phyloP scores from a whole-genome alignment of 129 eudicot species.

The Arctium minus region DNA sequence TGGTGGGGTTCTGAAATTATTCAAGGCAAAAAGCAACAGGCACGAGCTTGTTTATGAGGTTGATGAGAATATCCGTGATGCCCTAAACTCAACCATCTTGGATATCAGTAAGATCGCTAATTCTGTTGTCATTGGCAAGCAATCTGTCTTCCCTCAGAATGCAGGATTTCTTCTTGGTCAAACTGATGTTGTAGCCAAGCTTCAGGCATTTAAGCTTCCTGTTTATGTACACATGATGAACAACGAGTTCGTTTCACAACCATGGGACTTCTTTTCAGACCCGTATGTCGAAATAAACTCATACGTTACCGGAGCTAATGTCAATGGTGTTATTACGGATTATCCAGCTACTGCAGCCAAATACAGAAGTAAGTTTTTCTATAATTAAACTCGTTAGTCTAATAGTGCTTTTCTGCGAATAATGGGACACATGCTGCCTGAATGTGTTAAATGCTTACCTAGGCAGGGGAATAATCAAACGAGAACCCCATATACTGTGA shows the following conservation, averaged over 20 bases:
- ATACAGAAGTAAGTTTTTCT: constrained; percentile 35
- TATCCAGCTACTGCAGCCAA: constrained; percentile 41
- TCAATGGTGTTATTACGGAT: constrained; percentile 35
- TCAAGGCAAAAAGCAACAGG: constrained; percentile 44
- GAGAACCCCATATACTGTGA: too few relatives aligned
- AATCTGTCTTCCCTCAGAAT: constrained; percentile 49
- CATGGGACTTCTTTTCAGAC: constrained; percentile 93
- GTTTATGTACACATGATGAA: constrained; percentile 68
- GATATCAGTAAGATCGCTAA: constrained; percentile 63
- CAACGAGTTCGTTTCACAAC: constrained; percentile 78
- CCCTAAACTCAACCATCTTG: constrained; percentile 48
- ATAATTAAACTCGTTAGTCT: background rate
- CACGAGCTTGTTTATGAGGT: constrained; percentile 73
- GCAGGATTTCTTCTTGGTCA: constrained; percentile 42
- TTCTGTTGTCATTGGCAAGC: constrained; percentile 63
- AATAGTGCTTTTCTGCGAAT: background rate
- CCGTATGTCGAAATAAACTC: constrained; percentile 63
- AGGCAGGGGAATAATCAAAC: too few relatives aligned
- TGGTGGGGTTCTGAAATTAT: constrained; percentile 55
- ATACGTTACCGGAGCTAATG: constrained; percentile 29
- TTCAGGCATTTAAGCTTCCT: constrained; percentile 57
- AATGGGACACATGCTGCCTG: too few relatives aligned
- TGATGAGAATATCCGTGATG: constrained; percentile 57
- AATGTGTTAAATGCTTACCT: too few relatives aligned
- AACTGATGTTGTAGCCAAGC: constrained; percentile 58